phyloP scores from a whole-genome alignment of 768 basidiomycete genomes.

The Podaxis sp. region DNA sequence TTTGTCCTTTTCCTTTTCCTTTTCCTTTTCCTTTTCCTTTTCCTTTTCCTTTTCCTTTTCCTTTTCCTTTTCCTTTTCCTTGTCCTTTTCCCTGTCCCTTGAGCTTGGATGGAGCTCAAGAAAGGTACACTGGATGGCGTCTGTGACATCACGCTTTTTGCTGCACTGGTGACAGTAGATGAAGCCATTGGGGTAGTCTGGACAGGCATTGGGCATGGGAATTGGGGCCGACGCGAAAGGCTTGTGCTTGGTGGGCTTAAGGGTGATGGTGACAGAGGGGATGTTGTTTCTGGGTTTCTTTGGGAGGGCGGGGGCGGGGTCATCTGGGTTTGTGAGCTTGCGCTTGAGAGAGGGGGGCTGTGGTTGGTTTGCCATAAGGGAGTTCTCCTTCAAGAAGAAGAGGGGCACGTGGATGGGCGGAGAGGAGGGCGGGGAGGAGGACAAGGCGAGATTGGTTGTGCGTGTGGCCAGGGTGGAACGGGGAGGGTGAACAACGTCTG shows the following conservation, averaged over 20 bases:
- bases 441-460: background rate
- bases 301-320: conserved; percentile 14
- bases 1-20: conserved; percentile 14
- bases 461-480: background rate
- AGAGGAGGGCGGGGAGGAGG: background rate
- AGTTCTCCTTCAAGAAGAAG: conserved; percentile 43
- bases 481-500: conserved; percentile 55
- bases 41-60: conserved; percentile 14
- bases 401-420: conserved; percentile 20
- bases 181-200: conserved; percentile 36
- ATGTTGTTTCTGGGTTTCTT: conserved; percentile 29
- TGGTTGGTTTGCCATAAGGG: conserved; percentile 16
- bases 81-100: conserved; percentile 16
- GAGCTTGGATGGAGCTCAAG: conserved; percentile 16
- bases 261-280: conserved; percentile 16
- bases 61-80: conserved; percentile 19
- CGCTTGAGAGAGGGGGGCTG: conserved; percentile 39
- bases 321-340: conserved; percentile 37
- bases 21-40: conserved; percentile 19
- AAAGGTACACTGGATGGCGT: conserved; percentile 32
- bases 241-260: conserved; percentile 17
- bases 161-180: conserved; percentile 73
- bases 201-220: conserved; percentile 21
- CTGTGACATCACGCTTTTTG: conserved; percentile 50
- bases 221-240: conserved; percentile 21